Conservation (phyloP, 352 stramenopile genomes). For the Peronospora destructor region DNA sequence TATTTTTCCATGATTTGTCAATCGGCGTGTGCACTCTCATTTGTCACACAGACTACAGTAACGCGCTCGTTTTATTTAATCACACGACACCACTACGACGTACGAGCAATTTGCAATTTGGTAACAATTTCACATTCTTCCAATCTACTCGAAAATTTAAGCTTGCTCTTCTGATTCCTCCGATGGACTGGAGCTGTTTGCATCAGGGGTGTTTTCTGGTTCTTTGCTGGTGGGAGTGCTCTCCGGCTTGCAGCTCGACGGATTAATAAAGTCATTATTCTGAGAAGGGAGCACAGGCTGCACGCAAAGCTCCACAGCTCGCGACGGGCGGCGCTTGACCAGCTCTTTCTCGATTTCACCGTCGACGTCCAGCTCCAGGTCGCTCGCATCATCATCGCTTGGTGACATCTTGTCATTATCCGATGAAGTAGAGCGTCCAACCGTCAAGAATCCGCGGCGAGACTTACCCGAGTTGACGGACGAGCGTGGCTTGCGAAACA, state of each 20-base stretch:
- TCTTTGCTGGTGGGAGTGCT: conserved; percentile 7
- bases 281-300: conserved; percentile 10
- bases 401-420: conserved; percentile 25
- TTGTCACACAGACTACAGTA: conserved; percentile 20
- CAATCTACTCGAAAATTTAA: conserved; percentile 16
- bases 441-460: conserved; percentile 30
- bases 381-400: conserved; percentile 39
- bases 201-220: conserved; percentile 12
- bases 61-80: conserved; percentile 34
- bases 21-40: conserved; percentile 3
- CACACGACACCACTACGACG: conserved; percentile 21
- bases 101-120: conserved; percentile 11
- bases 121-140: conserved; percentile 7
- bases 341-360: conserved; percentile 71
- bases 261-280: conserved; percentile 6
- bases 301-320: conserved; percentile 26
- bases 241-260: conserved; percentile 12
- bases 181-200: conserved; percentile 7
- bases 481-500: conserved; percentile 38
- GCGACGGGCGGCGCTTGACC: conserved; percentile 45
- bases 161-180: conserved; percentile 11
- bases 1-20: not conserved
- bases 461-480: conserved; percentile 31
- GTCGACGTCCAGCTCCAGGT: conserved; percentile 57
- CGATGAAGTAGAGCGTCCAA: conserved; percentile 19